Evolutionary conservation across 805 yeast species (phyloP).

Genomic region (Suhomyces sp.): DNA sequence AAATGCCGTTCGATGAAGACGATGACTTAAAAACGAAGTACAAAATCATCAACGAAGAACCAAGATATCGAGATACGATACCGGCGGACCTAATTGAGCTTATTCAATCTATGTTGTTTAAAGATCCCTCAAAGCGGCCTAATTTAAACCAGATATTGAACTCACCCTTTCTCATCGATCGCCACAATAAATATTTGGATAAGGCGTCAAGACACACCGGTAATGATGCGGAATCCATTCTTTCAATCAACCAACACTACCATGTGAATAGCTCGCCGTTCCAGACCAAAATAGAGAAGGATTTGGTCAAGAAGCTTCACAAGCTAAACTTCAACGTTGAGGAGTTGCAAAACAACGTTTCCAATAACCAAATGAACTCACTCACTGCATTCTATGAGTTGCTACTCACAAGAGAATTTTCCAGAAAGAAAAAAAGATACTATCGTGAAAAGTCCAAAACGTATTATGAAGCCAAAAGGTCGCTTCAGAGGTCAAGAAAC

Average conservation of each 20-base stretch:
- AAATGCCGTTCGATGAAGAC: constrained; percentile 90
- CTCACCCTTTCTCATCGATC: constrained; percentile 33
- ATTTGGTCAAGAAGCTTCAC: constrained; percentile 55
- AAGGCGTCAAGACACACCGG: constrained; percentile 14
- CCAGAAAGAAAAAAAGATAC: constrained; percentile 31
- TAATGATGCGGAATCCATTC: constrained; percentile 34
- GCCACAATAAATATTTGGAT: constrained; percentile 25
- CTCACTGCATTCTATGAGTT: constrained; percentile 75
- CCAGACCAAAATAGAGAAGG: constrained; percentile 59
- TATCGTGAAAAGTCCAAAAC: constrained; percentile 29
- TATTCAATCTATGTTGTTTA: constrained; percentile 53
- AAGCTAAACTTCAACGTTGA: constrained; percentile 65
- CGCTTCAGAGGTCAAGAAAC: constrained; percentile 28
- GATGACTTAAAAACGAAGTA: constrained; percentile 60
- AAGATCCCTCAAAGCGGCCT: constrained; percentile 67
- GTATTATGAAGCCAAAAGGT: constrained; percentile 31
- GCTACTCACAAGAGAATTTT: constrained; percentile 51
- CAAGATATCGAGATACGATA: constrained; percentile 48
- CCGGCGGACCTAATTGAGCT: constrained; percentile 51
- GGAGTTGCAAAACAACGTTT: constrained; percentile 54
- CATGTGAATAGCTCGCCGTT: constrained; percentile 39
- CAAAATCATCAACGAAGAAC: constrained; percentile 64
- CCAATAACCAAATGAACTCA: constrained; percentile 61
- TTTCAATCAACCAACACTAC: constrained; percentile 40
- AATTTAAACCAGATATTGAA: constrained; percentile 35